Base-by-base conservation (phyloP, 306 rosid species). In the Vigna unguiculata region DNA sequence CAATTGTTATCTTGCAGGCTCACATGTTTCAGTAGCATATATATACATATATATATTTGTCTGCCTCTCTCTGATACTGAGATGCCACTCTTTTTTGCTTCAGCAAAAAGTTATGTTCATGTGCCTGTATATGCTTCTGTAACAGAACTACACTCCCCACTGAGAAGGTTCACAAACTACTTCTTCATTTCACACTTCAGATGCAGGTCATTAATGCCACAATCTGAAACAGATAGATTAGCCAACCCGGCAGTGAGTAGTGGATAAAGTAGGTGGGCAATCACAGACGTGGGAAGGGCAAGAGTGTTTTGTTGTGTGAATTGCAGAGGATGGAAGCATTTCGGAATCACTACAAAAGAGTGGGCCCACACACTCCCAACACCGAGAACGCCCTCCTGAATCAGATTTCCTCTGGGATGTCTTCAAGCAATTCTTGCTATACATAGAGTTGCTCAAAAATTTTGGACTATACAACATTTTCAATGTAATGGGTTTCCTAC, bases 11-110 rank as follows among this genome's bases (percentile, higher is more conserved):
- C 97, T 86, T 46, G 97, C 96, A 76, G 84, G 93, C 89, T 92
- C 98, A 45, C 98, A 95, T 19, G 97, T 92, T 88, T 95, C 97
- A 10, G 96, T 95, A 62, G 93, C 85, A 68, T 36, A 7, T 36
- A 87, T 87, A 75, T 97, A 28, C 32, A 28, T 28, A 28, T 28
- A 24, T 24, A 32, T 30, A 95, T 79, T 95, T 95, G 77, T 89
- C 98, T 46, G 97, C 97, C 89, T 95, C 97, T 76, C 87, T 90
- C 86, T 90, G 97, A 87, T 92, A 92, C 84, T 90, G 97, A 77
- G 94, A 78, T 62, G 97, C 98, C 46, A 88, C 84, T 83, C 96
- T 32, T 78, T 80, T 89, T 95, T 2, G 98, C 96, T 80, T 90
- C 98, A 3, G n/a, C 85, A 90, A 77, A 90, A 70, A 24, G 97